phyloP scores from a whole-genome alignment of 805 yeast species.

The Barnettozyma siamensis region DNA sequence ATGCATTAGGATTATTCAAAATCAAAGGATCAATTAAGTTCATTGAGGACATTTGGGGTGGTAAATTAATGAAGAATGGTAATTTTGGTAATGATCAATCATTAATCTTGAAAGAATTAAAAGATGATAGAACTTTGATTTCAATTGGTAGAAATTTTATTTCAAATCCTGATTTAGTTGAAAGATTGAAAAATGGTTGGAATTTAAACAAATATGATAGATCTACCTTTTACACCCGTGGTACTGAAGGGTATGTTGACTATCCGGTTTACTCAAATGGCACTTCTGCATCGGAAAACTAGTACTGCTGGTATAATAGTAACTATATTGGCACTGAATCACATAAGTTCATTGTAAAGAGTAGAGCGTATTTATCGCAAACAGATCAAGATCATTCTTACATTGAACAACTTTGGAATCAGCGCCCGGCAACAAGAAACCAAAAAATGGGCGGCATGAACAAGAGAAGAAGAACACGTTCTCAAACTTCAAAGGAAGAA shows the following conservation, averaged over 20 bases:
- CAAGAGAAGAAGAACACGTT: too few species aligned
- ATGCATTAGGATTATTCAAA: background rate
- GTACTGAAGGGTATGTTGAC: conserved; percentile 7
- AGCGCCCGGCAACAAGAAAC: too few species aligned
- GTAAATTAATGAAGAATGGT: background rate
- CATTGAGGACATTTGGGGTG: background rate
- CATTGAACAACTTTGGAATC: too few species aligned
- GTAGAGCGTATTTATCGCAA: too few species aligned
- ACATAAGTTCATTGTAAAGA: too few species aligned
- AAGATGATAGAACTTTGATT: conserved; percentile 23
- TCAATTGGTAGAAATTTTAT: conserved; percentile 35
- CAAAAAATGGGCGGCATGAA: too few species aligned
- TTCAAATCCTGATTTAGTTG: conserved; percentile 39
- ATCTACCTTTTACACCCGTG: conserved; percentile 28
- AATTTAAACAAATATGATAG: conserved; percentile 30
- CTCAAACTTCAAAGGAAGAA: too few species aligned
- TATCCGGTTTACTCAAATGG: background rate
- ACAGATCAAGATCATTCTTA: too few species aligned
- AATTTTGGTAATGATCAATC: conserved; percentile 2
- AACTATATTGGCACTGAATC: too few species aligned
- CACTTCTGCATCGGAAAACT: too few species aligned
- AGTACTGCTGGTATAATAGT: too few species aligned
- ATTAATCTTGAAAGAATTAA: conserved; percentile 2
- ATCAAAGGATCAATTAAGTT: background rate
- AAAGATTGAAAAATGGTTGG: conserved; percentile 32